phyloP scores from a whole-genome alignment of 2,329 filamentous ascomycete species.

The Claviceps lovelessii region DNA sequence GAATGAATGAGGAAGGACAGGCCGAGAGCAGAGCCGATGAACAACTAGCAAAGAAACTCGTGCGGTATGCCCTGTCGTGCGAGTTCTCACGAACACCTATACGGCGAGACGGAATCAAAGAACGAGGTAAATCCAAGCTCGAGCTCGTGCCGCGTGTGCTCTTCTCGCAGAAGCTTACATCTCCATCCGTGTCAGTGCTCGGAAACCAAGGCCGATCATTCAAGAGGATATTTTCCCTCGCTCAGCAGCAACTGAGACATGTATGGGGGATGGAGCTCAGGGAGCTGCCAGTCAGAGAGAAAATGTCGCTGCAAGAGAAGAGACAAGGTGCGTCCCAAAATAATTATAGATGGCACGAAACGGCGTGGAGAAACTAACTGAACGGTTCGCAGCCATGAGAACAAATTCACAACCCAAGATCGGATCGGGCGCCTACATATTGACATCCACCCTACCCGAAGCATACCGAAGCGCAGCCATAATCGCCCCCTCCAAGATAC shows the following conservation, averaged over 20 bases:
- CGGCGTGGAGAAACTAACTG: not conserved
- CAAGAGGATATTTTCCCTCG: slow-evolving; percentile 58
- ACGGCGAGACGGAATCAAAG: slow-evolving; percentile 45
- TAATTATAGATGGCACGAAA: not conserved
- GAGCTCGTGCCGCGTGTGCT: not conserved
- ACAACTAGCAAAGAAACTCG: slow-evolving; percentile 49
- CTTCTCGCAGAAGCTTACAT: not conserved
- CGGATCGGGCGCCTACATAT: slow-evolving; percentile 58
- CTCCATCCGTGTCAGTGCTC: slow-evolving; percentile 40
- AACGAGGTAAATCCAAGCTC: slow-evolving; percentile 34
- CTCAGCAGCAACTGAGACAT: slow-evolving; percentile 55
- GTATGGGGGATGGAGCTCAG: slow-evolving; percentile 88
- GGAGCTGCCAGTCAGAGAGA: slow-evolving; percentile 70
- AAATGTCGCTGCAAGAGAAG: slow-evolving; percentile 62
- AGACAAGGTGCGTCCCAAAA: slow-evolving; percentile 45
- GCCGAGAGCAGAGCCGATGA: slow-evolving; percentile 28
- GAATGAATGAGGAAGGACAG: slow-evolving; percentile 18
- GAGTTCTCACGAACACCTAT: slow-evolving; percentile 49
- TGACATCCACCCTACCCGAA: slow-evolving; percentile 57
- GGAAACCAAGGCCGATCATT: slow-evolving; percentile 58
- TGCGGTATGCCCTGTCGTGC: slow-evolving; percentile 53
- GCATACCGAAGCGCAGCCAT: slow-evolving; percentile 53
- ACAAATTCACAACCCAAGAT: slow-evolving; percentile 37
- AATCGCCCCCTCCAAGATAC: slow-evolving; percentile 51
- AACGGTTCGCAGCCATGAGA: slow-evolving; percentile 21